A percentile compares a stretch with the other conserved stretches of the same genome.
These are phyloP conservation scores for Hibiscus tridactylites DNA, from an alignment of 345 rosid genomes.

Conservation along the genomic window DNA sequence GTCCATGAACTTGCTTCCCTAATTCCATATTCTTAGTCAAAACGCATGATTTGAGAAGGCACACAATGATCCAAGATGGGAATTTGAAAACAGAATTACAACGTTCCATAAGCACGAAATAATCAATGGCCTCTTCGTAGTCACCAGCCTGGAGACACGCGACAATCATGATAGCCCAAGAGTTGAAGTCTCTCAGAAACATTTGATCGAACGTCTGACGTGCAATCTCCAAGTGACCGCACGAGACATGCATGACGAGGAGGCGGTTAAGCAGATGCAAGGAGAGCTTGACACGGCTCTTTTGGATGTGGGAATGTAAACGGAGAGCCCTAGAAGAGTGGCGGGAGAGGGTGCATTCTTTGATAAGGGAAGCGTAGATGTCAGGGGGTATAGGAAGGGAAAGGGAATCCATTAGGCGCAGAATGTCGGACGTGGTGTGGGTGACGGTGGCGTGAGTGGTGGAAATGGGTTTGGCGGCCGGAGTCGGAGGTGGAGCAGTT, in stretches of 20 bases:
- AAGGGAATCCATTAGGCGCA: slow-evolving; percentile 47
- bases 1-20: slow-evolving; percentile 63
- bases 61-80: slow-evolving; percentile 37
- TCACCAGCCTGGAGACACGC: slow-evolving; percentile 33
- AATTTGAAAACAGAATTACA: slow-evolving; percentile 14
- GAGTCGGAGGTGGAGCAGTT: neutral
- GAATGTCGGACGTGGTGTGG: slow-evolving; percentile 26
- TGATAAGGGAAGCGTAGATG: slow-evolving; percentile 43
- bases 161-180: slow-evolving; percentile 51
- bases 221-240: slow-evolving; percentile 37
- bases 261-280: slow-evolving; percentile 13
- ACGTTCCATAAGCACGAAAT: slow-evolving; percentile 36
- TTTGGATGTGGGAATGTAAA: slow-evolving; percentile 34
- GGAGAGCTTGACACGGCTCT: slow-evolving; percentile 23
- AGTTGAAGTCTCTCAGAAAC: slow-evolving; percentile 38
- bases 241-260: slow-evolving; percentile 15
- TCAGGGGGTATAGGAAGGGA: slow-evolving; percentile 39
- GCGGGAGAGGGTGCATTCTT: slow-evolving; percentile 39
- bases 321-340: slow-evolving; percentile 39
- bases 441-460: neutral
- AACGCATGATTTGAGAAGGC: slow-evolving; percentile 47
- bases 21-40: slow-evolving; percentile 34
- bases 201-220: slow-evolving; percentile 62
- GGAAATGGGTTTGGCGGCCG: neutral
- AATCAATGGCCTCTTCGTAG: slow-evolving; percentile 29